Conservation (phyloP, 495 filamentous ascomycete species). For the Penicillium coffeae region DNA sequence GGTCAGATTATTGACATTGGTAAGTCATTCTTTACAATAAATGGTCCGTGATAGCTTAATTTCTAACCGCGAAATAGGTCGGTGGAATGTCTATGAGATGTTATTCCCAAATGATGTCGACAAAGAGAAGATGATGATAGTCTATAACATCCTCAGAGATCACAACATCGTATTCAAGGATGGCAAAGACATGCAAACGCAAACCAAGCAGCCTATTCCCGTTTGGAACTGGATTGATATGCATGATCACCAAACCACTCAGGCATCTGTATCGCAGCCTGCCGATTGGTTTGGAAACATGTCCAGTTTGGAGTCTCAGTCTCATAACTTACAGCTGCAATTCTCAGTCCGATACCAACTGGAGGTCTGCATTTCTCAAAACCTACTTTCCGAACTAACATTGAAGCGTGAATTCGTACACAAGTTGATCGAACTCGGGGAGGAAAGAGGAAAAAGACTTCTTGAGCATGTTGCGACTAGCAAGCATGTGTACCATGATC, state of each 20-base stretch:
- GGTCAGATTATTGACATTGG: constrained; percentile 72
- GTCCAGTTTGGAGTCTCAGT: background rate
- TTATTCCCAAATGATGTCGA: constrained; percentile 19
- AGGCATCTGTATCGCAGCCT: no score
- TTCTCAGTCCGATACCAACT: constrained; percentile 85
- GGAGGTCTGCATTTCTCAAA: constrained; percentile 83
- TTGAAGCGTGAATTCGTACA: constrained; percentile 62
- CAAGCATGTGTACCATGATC: constrained; percentile 59
- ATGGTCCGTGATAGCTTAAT: background rate
- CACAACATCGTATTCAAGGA: constrained; percentile 61
- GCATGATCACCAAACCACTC: no score
- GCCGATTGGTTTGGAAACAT: background rate
- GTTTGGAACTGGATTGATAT: constrained; percentile 59
- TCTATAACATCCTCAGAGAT: constrained; percentile 59
- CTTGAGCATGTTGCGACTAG: constrained; percentile 61
- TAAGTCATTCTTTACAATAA: constrained; percentile 20
- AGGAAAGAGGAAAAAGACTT: constrained; percentile 45
- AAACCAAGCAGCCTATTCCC: constrained; percentile 17
- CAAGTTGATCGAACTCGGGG: constrained; percentile 50
- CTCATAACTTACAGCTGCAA: constrained; percentile 41
- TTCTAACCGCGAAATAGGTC: constrained; percentile 16
- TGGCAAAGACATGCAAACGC: constrained; percentile 20
- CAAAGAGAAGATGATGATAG: constrained; percentile 36
- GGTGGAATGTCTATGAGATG: constrained; percentile 42
- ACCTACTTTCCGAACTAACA: constrained; percentile 73